Percentiles rank a stretch among this genome's conserved stretches.
Evolutionary conservation across 257 asterid species (phyloP).

Genomic region (Ilex aquifolium): DNA sequence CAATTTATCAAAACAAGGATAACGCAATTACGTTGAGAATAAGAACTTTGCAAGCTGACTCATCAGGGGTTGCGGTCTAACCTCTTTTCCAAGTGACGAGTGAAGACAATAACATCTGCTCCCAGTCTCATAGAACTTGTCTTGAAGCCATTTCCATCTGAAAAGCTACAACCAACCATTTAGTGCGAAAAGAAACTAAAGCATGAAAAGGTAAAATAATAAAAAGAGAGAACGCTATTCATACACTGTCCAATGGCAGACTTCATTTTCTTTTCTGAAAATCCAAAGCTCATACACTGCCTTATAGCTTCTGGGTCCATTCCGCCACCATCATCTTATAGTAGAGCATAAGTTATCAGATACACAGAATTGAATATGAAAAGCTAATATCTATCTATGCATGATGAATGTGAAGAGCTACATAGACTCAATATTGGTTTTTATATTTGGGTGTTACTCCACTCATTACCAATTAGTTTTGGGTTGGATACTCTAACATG

Average conservation of each 20-base stretch:
- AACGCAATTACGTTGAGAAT: too few species aligned
- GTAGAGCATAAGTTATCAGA: too few species aligned
- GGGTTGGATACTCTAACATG: too few species aligned
- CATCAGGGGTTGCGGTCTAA: neutral
- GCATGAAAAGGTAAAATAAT: too few species aligned
- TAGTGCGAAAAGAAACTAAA: too few species aligned
- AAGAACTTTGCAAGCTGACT: too few species aligned
- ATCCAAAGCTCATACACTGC: slow-evolving; percentile 80
- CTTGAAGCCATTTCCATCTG: slow-evolving; percentile 5
- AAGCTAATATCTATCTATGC: neutral
- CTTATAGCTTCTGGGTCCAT: slow-evolving; percentile 78
- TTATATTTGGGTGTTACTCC: too few species aligned
- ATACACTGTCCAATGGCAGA: slow-evolving; percentile 83
- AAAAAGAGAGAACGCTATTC: neutral
- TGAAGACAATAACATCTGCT: neutral
- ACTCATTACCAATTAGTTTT: too few species aligned
- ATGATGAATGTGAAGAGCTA: too few species aligned
- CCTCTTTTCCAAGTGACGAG: neutral
- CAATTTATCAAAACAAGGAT: too few species aligned
- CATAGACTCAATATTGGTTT: too few species aligned
- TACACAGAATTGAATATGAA: neutral
- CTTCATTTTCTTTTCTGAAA: slow-evolving; percentile 60
- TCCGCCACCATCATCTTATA: slow-evolving; percentile 80
- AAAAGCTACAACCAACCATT: too few species aligned
- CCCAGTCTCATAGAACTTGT: slow-evolving; percentile 1